Evolutionary conservation across 345 rosid species (phyloP), one percentile per base, ranked within the genome.

Genomic region (Dimocarpus longan): DNA sequence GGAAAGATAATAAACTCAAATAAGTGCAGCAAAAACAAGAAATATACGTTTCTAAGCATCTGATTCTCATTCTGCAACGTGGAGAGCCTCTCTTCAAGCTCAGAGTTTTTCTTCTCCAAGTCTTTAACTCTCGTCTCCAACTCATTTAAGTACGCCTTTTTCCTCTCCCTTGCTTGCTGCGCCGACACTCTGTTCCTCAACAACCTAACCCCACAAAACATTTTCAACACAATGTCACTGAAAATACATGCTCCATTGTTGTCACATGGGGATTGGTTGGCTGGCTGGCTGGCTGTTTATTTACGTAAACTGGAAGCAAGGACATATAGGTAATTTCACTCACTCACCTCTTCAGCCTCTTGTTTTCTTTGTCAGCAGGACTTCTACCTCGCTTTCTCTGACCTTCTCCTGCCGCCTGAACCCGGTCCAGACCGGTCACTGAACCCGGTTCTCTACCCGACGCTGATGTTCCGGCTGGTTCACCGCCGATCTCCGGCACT

Each of bases 121-220:
- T 93, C 95, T 91, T 86, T 87, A 71, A 91, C 97, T 89, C 88
- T 93, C 7, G 73, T 77, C 81, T 96, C 98, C 89, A 96, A 81
- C 22, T 91, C 98, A 70, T 7, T 85, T 91, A 96, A 79, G 89
- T 96, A 94, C 5, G 90, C 99, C 68, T 96, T 96, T 79, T 96
- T 96, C 89, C 98, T 92, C 81, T 96, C 99, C 85, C 99, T 93
- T 56, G 98, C 99, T 85, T 96, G 99, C 80, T 96, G 99, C 1
- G 99, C 99, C 42, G 99, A 96, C 24, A 96, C 99, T 92, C 99
- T 92, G 82, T 96, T 96, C 88, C 99, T 93, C 92, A 96, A 77
- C 91, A 96, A 90, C 94, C 99, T 96, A 11, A 13, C 60, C 44
- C 69, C 21, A 6, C 8, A 24, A 13, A 22, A 11, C 11, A n/a